Evolutionary conservation across 2,329 filamentous ascomycete genomes (phyloP).

Genomic region (Pyricularia pennisetigena): DNA sequence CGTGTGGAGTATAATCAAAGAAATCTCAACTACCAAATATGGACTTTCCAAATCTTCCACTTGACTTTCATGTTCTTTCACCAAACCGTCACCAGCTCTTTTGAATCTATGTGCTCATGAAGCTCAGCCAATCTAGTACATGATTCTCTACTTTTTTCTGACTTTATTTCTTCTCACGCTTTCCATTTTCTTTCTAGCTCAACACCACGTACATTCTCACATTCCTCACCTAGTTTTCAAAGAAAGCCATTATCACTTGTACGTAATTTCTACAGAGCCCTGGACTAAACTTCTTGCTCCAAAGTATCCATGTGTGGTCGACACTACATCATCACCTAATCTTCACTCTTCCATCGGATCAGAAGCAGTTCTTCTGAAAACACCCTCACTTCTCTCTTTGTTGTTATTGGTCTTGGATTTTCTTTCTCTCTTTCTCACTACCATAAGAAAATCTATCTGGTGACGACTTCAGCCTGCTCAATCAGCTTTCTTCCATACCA

Average conservation of each 20-base stretch:
- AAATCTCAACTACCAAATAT: neutral
- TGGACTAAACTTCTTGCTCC: too few species aligned
- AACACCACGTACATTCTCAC: neutral
- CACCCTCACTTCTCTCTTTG: neutral
- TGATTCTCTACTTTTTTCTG: neutral
- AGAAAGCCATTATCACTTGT: neutral
- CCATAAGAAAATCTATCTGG: neutral
- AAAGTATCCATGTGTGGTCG: too few species aligned
- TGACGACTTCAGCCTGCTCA: neutral
- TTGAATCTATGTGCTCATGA: neutral
- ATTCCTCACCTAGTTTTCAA: neutral
- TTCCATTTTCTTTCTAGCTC: too few species aligned
- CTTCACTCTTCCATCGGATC: neutral
- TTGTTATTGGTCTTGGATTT: neutral
- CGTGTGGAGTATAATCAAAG: neutral
- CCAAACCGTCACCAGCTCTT: neutral
- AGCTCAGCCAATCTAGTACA: neutral
- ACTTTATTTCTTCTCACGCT: neutral
- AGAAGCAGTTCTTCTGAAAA: neutral
- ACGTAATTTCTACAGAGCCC: neutral
- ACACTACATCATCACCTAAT: neutral
- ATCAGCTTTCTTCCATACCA: neutral
- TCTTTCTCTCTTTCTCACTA: neutral
- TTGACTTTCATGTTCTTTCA: neutral
- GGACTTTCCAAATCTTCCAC: neutral